Evolutionary conservation across 306 rosid genomes (phyloP), one percentile per base, ranked within the genome.

Genomic region (Vigna radiata): DNA sequence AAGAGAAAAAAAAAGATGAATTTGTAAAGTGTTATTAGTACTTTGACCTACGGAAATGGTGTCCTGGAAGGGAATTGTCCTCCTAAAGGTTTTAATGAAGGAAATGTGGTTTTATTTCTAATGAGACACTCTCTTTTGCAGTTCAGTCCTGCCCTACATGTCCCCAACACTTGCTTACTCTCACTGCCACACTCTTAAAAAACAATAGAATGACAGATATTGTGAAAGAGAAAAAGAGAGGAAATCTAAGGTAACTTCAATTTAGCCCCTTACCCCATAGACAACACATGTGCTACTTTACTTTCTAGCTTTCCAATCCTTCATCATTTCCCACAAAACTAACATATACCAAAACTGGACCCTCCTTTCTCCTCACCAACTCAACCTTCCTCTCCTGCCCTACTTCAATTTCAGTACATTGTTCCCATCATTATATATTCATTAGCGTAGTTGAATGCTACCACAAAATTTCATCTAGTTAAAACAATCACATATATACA

Each of bases 241-340:
- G 9, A 64, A 69, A 68, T 63, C 68, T 63, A 69, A 29, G 61
- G 48, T 70, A 75, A 52, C 75, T 36, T 64, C 71, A 59, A 56
- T 23, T 58, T 27, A n/a, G n/a, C 61, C 68, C 19, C 14, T 63
- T 55, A 68, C 50, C 66, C 52, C 21, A 55, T 39, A 43, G 78
- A 82, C 89, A 86, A 79, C 60, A 70, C 91, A 88, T 83, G 86
- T 90, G 90, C 79, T 47, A 64, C 47, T 12, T 37, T 25, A 56
- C 44, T 13, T 66, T 11, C 18, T 39, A 64, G 18, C 50, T 56
- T 70, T 49, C 68, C 25, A 77, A 44, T 65, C 64, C 68, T 15
- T 49, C 73, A 75, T 59, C 39, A 61, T 71, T 61, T 67, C 52
- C 65, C 61, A 47, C 21, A n/a, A 10, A 58, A 72, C 31, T 25